Base-by-base conservation (phyloP, 345 rosid genomes). In the Euphorbia tirucalli region DNA sequence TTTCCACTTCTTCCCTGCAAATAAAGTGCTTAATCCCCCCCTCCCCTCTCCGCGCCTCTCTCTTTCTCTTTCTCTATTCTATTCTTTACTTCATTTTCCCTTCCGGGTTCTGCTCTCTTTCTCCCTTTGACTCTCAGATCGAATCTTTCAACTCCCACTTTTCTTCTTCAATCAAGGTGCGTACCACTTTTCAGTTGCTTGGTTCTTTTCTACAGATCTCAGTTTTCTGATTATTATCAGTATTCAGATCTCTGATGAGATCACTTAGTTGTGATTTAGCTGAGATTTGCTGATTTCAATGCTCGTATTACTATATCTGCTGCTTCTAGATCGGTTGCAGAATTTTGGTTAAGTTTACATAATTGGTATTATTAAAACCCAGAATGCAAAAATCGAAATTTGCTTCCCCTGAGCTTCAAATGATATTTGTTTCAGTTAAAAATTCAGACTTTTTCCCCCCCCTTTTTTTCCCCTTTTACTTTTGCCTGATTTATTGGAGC, bases 81-180 rank as follows among this genome's bases (percentile, higher is more conserved):
- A 64, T 46, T 61, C 58, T 68, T 11, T 24, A 35, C 41, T 10
- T 27, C 35, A n/a, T 31, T 61, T 3, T 50, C 13, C 16, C 48
- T 61, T 32, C 30, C 28, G 3, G 24, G 1, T 11, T 57, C 16
- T 56, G 25, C 16, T n/a, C 16, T 28, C 37, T 10, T 43, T 22
- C n/a, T n/a, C n/a, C n/a, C n/a, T 25, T 21, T 28, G 49, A 31
- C 50, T 32, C 44, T 21, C 72, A 61, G 77, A 68, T 68, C 72
- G 58, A 37, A 14, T 25, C 11, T 50, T 68, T 61, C 39, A 30
- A 0, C 54, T 52, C 48, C 7, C 2, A 37, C 15, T 63, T 63
- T 32, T 35, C 1, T 7, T 9, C 7, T 66, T 62, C 37, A 27
- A 30, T 43, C 18, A n/a, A 39, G 77, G 72, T 66, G 60, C 35